Base-by-base conservation (phyloP, 768 basidiomycete species). In the Crepidotus variabilis region DNA sequence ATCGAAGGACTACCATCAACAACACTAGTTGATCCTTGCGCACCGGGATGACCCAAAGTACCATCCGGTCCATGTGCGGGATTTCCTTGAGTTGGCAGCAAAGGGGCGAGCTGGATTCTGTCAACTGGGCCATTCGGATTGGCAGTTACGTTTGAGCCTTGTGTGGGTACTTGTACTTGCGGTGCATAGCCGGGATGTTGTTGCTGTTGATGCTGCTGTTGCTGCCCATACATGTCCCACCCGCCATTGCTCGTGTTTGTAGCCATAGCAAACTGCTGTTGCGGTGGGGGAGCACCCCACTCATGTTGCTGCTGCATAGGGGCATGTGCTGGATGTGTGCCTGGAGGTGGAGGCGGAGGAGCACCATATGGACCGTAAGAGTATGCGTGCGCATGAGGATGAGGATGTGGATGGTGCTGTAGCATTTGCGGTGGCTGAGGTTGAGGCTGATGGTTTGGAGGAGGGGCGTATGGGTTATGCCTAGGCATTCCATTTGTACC, bases 21-120 rank as follows among this genome's bases (percentile, higher is more conserved):
- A 11, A 34, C 20, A 32, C 2, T 23, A 45, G 20, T 16, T n/a
- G 28, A 28, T 8, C 21, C 33, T 18, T 23, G n/a, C 9, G 50
- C 14, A 9, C 36, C 36, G 18, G 47, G 28, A 28, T 43, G 36
- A 4, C 2, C 5, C 23, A 39, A 2, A 21, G 50, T 51, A 20
- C 50, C 50, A 34, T 51, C 52, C 20, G 51, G 47, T 2, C 59
- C 56, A 63, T 14, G 39, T 11, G 39, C 3, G 3, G 18, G 14
- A 16, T 8, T 8, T 36, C 39, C 39, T 43, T 14, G 39, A 43
- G 5, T 16, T 5, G 64, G 51, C 35, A 80, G 47, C 63, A 87
- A 62, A 56, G 85, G 85, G 45, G 84, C 82, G 2, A 86, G 72
- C 69, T 84, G 82, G 52, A 84, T 82, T 51, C 82, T 62, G 57